Evolutionary conservation across 2,329 filamentous ascomycete species (phyloP).

Genomic region (Aspergillus vadensis): DNA sequence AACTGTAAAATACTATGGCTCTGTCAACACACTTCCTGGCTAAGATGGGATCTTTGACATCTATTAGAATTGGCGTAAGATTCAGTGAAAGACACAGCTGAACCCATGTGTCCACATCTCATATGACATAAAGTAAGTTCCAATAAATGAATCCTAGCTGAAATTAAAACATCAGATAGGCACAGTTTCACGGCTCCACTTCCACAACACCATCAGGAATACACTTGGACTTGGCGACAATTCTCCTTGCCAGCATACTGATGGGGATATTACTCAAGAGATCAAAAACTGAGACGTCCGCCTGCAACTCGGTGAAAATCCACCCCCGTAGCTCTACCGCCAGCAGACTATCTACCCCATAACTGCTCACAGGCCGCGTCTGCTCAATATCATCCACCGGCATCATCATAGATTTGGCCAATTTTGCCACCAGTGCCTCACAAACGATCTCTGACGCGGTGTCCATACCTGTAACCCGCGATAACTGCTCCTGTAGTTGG

Average conservation of each 20-base stretch:
- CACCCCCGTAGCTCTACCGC: neutral
- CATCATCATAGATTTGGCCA: neutral
- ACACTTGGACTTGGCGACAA: neutral
- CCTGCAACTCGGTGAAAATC: neutral
- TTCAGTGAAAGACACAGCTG: too few species aligned
- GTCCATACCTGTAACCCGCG: neutral
- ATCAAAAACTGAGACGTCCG: neutral
- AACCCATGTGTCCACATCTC: too few species aligned
- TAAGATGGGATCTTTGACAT: too few species aligned
- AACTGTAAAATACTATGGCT: too few species aligned
- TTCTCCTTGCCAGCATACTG: neutral
- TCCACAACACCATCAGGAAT: neutral
- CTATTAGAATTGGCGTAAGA: too few species aligned
- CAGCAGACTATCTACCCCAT: slow-evolving; percentile 6
- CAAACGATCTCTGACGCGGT: neutral
- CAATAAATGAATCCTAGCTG: too few species aligned
- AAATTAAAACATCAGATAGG: too few species aligned
- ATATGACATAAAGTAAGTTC: too few species aligned
- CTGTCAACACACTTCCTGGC: too few species aligned
- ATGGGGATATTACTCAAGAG: neutral
- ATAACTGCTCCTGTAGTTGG: neutral
- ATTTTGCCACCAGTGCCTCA: neutral
- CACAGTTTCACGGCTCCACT: neutral
- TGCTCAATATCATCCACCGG: neutral
- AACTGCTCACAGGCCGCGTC: neutral